Evolutionary conservation across 768 basidiomycete genomes (phyloP).

Genomic region (Podaxis sp.): DNA sequence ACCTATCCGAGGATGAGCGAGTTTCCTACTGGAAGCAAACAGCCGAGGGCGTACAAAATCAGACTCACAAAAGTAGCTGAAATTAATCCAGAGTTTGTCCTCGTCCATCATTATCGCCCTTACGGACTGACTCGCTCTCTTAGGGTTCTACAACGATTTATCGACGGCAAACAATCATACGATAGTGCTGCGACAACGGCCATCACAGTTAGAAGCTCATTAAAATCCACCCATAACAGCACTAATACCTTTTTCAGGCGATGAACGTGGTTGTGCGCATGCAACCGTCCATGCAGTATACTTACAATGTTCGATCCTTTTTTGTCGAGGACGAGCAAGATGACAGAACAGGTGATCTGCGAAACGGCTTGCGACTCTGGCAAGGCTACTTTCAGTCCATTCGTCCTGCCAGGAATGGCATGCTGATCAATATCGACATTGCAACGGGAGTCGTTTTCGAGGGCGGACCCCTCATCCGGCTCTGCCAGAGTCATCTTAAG

Average conservation of each 20-base stretch:
- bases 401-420: slow-evolving; percentile 59
- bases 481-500: slow-evolving; percentile 39
- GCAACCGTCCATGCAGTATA: slow-evolving; percentile 66
- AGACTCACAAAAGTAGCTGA: slow-evolving; percentile 57
- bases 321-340: slow-evolving; percentile 51
- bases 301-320: slow-evolving; percentile 77
- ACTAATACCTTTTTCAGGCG: slow-evolving; percentile 40
- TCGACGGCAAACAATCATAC: slow-evolving; percentile 59
- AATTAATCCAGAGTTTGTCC: slow-evolving; percentile 33
- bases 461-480: slow-evolving; percentile 51
- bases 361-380: slow-evolving; percentile 64
- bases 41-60: slow-evolving; percentile 70
- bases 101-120: background rate
- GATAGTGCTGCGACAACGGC: slow-evolving; percentile 63
- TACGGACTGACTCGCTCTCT: background rate
- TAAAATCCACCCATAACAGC: background rate
- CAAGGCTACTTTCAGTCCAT: slow-evolving; percentile 83
- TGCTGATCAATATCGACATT: slow-evolving; percentile 79
- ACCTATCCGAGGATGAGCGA: slow-evolving; percentile 37
- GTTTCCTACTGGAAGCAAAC: slow-evolving; percentile 32
- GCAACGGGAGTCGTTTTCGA: slow-evolving; percentile 78
- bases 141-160: slow-evolving; percentile 63
- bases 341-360: slow-evolving; percentile 47
- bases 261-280: slow-evolving; percentile 78
- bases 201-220: slow-evolving; percentile 48